These are phyloP conservation scores for Wickerhamomyces chaumierensis DNA, from an alignment of 805 yeast species.

Conservation along the genomic window DNA sequence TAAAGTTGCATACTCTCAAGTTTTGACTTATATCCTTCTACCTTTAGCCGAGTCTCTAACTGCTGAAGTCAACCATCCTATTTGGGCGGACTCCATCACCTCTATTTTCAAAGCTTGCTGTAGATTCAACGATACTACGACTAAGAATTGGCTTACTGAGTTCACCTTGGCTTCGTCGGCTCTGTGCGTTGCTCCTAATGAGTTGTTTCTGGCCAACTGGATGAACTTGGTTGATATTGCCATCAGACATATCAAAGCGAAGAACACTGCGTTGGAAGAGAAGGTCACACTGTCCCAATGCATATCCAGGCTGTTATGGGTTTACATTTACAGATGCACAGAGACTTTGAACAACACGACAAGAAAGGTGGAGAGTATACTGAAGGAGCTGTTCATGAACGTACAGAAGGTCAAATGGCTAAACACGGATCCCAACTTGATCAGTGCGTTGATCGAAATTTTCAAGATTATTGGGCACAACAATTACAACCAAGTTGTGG, in stretches of 20 bases:
- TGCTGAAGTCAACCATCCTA: conserved; percentile 93
- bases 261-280: conserved; percentile 28
- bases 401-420: conserved; percentile 71
- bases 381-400: conserved; percentile 42
- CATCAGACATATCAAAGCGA: conserved; percentile 53
- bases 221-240: conserved; percentile 51
- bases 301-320: conserved; percentile 76
- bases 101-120: conserved; percentile 41
- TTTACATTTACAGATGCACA: conserved; percentile 71
- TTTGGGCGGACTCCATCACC: conserved; percentile 79
- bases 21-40: conserved; percentile 57
- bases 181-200: conserved; percentile 71
- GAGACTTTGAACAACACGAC: conserved; percentile 86
- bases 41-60: conserved; percentile 80
- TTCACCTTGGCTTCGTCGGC: conserved; percentile 60
- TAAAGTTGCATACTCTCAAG: conserved; percentile 75
- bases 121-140: conserved; percentile 29
- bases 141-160: conserved; percentile 54
- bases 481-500: conserved; percentile 69
- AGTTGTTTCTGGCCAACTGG: conserved; percentile 68
- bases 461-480: conserved; percentile 72
- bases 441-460: conserved; percentile 59
- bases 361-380: conserved; percentile 58
- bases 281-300: conserved; percentile 53
- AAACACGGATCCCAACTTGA: conserved; percentile 45